Conservation (phyloP, 495 filamentous ascomycete species). For the Daldinia vernicosa region DNA sequence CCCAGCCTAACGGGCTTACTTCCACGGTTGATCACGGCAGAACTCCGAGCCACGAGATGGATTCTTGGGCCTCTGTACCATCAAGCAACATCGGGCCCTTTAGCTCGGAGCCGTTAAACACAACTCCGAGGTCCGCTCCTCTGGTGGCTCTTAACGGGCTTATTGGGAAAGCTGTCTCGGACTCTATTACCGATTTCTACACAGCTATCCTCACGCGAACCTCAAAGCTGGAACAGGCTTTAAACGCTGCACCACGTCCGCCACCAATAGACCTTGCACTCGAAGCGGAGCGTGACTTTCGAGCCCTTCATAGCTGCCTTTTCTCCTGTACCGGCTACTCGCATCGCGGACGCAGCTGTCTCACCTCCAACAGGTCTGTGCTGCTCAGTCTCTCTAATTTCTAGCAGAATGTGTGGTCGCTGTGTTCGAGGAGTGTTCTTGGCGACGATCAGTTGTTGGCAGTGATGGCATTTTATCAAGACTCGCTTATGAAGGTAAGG, state of each 20-base stretch:
- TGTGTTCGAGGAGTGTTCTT: background rate
- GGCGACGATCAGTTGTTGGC: background rate
- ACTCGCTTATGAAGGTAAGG: background rate
- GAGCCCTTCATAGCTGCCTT: background rate
- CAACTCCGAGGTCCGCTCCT: background rate
- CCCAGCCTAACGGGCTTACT: background rate
- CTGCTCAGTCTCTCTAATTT: background rate
- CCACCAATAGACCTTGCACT: background rate
- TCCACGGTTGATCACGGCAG: background rate
- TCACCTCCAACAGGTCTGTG: background rate
- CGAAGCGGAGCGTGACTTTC: background rate
- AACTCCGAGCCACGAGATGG: background rate
- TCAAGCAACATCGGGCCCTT: background rate
- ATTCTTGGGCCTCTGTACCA: background rate
- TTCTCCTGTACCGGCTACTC: background rate
- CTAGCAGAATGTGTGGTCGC: background rate
- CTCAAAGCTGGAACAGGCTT: slow-evolving; percentile 7
- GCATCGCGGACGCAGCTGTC: background rate
- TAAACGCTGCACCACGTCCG: background rate
- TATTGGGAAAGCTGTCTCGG: background rate
- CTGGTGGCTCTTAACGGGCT: background rate
- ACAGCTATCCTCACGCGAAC: slow-evolving; percentile 5
- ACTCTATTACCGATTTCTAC: slow-evolving; percentile 2
- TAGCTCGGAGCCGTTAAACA: background rate
- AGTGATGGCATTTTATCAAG: background rate